Conservation (phyloP, 441 rosid genomes). For the Metrosideros polymorpha region DNA sequence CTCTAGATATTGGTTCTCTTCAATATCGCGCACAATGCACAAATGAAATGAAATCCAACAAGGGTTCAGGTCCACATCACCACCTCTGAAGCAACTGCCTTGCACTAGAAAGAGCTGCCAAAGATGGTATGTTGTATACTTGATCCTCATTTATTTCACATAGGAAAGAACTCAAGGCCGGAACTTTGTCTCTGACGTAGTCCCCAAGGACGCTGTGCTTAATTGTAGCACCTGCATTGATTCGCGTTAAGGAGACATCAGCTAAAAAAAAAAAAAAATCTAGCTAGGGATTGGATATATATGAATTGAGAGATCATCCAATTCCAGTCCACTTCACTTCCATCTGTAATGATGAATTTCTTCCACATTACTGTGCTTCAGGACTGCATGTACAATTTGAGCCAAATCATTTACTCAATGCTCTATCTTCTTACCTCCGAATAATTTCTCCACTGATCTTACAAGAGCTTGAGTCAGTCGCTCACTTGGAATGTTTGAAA, state of each 20-base stretch:
- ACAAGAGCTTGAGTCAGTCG: slow-evolving; percentile 39
- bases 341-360: background rate
- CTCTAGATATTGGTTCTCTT: background rate
- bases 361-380: background rate
- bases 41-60: background rate
- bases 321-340: background rate
- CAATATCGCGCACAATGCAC: background rate
- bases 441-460: slow-evolving; percentile 46
- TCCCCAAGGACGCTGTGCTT: slow-evolving; percentile 54
- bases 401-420: background rate
- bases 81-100: slow-evolving; percentile 69
- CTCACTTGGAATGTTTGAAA: slow-evolving; percentile 50
- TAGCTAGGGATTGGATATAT: background rate
- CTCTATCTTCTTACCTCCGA: slow-evolving; percentile 36
- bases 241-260: background rate
- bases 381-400: background rate
- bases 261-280: background rate
- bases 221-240: slow-evolving; percentile 33
- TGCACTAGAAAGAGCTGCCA: slow-evolving; percentile 72
- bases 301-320: background rate
- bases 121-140: slow-evolving; percentile 42
- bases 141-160: slow-evolving; percentile 22
- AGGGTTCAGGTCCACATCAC: background rate
- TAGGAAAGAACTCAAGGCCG: slow-evolving; percentile 57
- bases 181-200: slow-evolving; percentile 48